Evolutionary conservation across 495 filamentous ascomycete species (phyloP).

Genomic region (Lasiosphaeriaceae sp.): DNA sequence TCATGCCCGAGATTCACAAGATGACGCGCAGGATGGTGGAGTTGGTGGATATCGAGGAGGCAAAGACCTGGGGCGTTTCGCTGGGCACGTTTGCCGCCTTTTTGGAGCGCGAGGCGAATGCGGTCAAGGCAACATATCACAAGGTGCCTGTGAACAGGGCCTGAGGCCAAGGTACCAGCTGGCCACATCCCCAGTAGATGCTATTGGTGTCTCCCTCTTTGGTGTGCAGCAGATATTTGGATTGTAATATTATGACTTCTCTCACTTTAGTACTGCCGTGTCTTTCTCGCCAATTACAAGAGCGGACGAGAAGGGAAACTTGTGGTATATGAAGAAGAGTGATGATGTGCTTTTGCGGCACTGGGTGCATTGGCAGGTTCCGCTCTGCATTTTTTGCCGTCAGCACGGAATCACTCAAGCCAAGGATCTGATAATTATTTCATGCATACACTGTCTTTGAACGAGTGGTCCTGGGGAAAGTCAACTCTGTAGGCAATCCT

Average conservation of each 20-base stretch:
- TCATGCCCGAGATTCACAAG: conserved; percentile 12
- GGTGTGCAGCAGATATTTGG: not conserved
- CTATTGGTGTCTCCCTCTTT: not conserved
- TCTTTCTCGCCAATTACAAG: too few relatives aligned
- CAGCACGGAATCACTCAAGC: not conserved
- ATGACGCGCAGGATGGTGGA: conserved; percentile 26
- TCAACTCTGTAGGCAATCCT: conserved; percentile 24
- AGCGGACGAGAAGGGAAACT: conserved; percentile 7
- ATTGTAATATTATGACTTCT: too few relatives aligned
- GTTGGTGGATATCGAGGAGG: conserved; percentile 34
- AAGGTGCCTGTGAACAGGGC: not conserved
- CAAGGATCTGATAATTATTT: not conserved
- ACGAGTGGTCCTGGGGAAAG: conserved; percentile 28
- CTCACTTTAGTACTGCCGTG: too few relatives aligned
- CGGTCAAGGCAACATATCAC: conserved; percentile 22
- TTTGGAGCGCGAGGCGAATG: conserved; percentile 34
- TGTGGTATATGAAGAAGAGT: conserved; percentile 29
- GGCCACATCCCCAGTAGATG: too few relatives aligned
- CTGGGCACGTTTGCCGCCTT: conserved; percentile 36
- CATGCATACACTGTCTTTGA: conserved; percentile 22
- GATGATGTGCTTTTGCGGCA: conserved; percentile 31
- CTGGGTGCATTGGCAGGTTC: conserved; percentile 35
- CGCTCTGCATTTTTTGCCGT: conserved; percentile 19
- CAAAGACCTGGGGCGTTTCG: conserved; percentile 27
- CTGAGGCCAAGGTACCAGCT: too few relatives aligned